A percentile compares a stretch with the other conserved stretches of the same genome.
phyloP scores from a whole-genome alignment of 2,329 filamentous ascomycete genomes.

The Diplodia scrobiculata region DNA sequence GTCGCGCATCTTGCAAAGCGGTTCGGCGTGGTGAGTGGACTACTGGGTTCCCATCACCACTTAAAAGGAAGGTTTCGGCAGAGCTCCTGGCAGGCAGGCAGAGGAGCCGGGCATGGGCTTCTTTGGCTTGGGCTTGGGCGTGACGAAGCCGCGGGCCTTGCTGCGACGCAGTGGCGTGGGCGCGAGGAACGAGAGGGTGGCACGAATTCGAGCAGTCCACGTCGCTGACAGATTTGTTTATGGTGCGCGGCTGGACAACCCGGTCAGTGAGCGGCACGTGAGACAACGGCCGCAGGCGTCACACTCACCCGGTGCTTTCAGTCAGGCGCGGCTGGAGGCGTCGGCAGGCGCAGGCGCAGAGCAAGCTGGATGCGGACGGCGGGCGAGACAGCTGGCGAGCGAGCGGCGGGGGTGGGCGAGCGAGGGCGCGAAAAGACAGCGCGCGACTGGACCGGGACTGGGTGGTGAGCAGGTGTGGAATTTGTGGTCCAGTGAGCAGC shows the following conservation, averaged over 20 bases:
- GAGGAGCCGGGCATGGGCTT: conserved; percentile 31
- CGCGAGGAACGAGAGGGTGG: conserved; percentile 41
- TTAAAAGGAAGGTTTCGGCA: conserved; percentile 34
- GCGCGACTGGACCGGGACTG: not conserved
- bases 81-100: not conserved
- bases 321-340: conserved; percentile 27
- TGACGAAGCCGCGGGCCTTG: conserved; percentile 19
- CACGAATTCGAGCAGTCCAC: conserved; percentile 45
- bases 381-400: conserved; percentile 23
- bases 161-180: conserved; percentile 38
- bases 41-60: conserved; percentile 45
- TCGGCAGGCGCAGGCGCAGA: conserved; percentile 2
- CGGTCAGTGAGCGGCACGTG: conserved; percentile 24
- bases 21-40: conserved; percentile 30
- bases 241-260: conserved; percentile 29
- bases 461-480: conserved; percentile 16
- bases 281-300: conserved; percentile 25
- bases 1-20: conserved; percentile 43
- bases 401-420: not conserved
- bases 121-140: conserved; percentile 27
- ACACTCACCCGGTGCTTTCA: conserved; percentile 20
- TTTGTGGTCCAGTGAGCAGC: conserved; percentile 15
- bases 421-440: too few relatives aligned
- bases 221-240: conserved; percentile 33
- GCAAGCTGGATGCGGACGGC: conserved; percentile 17